Evolutionary conservation across 192 early-diverging fungal genomes (phyloP).

Genomic region (Hyaloraphidium curvatum): DNA sequence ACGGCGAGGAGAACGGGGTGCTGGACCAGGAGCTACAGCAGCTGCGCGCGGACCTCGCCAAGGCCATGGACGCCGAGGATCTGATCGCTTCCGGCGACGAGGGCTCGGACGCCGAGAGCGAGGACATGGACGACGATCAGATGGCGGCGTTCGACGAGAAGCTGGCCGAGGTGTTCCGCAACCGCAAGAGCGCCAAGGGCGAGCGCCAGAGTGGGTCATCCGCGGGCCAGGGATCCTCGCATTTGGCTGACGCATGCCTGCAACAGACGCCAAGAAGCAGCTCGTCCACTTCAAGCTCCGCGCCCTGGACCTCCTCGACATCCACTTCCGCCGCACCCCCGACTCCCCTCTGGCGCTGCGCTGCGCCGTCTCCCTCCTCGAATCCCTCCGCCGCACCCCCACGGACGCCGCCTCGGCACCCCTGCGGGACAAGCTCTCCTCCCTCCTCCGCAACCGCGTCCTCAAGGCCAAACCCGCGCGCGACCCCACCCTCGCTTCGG

Average conservation of each 20-base stretch:
- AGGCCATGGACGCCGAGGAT: slow-evolving; percentile 18
- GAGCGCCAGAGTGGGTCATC: slow-evolving; percentile 40
- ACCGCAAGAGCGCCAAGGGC: slow-evolving; percentile 56
- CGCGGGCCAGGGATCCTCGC: background rate
- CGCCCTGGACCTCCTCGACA: slow-evolving; percentile 60
- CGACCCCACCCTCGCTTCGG: slow-evolving; percentile 32
- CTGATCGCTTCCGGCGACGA: slow-evolving; percentile 16
- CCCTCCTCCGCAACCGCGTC: slow-evolving; percentile 42
- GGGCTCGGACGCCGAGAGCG: slow-evolving; percentile 28
- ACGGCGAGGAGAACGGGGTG: slow-evolving; percentile 19
- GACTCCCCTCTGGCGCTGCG: slow-evolving; percentile 48
- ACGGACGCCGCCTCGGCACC: slow-evolving; percentile 35
- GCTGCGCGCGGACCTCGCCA: slow-evolving; percentile 18
- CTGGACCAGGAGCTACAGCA: slow-evolving; percentile 59
- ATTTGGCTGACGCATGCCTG: slow-evolving; percentile 2
- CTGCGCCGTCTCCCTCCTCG: slow-evolving; percentile 47
- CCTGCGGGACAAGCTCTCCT: slow-evolving; percentile 43
- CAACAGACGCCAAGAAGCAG: slow-evolving; percentile 45
- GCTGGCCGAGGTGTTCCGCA: slow-evolving; percentile 75
- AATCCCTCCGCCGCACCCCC: slow-evolving; percentile 29
- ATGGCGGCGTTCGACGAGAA: slow-evolving; percentile 85
- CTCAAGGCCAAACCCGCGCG: slow-evolving; percentile 22
- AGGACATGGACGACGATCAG: slow-evolving; percentile 57
- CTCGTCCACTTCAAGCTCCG: slow-evolving; percentile 80
- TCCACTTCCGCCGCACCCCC: slow-evolving; percentile 48